phyloP scores from a whole-genome alignment of 2,329 filamentous ascomycete species.

The Cladophialophora chaetospira region DNA sequence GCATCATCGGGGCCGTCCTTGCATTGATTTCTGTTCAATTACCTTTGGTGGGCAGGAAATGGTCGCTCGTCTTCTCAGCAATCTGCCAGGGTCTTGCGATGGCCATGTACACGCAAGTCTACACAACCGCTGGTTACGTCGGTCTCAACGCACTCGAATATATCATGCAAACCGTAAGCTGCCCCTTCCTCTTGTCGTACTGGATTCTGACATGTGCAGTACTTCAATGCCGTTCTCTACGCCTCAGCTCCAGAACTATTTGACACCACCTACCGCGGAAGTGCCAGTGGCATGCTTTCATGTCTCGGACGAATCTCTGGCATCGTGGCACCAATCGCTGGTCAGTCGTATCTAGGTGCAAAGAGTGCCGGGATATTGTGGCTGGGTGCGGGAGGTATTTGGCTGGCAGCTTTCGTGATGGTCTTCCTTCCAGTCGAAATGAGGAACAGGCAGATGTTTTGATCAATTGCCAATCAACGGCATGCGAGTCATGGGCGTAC shows the following conservation, averaged over 20 bases:
- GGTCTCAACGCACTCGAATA: neutral
- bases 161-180: neutral
- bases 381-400: neutral
- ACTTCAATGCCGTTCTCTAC: conserved; percentile 55
- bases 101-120: neutral
- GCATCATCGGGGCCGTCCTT: neutral
- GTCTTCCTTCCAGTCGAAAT: neutral
- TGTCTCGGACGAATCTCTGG: neutral
- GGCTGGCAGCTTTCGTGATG: neutral
- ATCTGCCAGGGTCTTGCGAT: neutral
- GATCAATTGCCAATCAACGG: too few species aligned
- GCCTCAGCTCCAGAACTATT: conserved; percentile 57
- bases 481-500: too few species aligned
- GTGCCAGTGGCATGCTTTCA: neutral
- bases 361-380: neutral
- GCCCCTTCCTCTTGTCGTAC: conserved; percentile 43
- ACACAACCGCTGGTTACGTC: neutral
- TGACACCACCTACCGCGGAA: neutral
- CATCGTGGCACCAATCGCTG: neutral
- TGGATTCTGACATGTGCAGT: conserved; percentile 48
- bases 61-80: neutral
- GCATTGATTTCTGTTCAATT: neutral
- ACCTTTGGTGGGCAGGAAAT: neutral
- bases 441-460: neutral
- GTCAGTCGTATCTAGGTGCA: neutral